Base-by-base conservation (phyloP, 768 basidiomycete species). In the Sporobolomyces roseus region DNA sequence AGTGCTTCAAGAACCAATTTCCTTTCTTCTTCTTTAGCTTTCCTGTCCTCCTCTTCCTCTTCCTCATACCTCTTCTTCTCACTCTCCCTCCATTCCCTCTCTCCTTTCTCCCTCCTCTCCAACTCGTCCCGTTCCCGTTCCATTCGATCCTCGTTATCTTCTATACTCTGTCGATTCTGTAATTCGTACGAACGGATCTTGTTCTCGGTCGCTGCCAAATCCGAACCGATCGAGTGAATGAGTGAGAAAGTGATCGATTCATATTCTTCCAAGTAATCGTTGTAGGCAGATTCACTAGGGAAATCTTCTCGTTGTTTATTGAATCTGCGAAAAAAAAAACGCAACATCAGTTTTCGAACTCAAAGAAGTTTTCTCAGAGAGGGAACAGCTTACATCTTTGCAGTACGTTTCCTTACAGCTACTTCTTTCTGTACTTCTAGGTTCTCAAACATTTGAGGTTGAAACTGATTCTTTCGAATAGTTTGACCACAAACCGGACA, bases 271-370 rank as follows among this genome's bases (percentile, higher is more conserved):
- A 99, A 84, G 77, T 98, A 98, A 77, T 98, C 89, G 75, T 99
- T 96, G 79, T 93, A 97, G 21, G 85, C 82, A 16, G 84, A 83
- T 48, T 90, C 81, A 77, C 88, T 86, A 0, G 80, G 79, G 77
- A 99, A 99, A 78, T 99, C 96, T 62, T 93, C 90, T 48, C 86
- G 81, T 35, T 88, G 84, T 79, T 97, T 97, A 79, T 98, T 98
- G 78, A 98, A 98, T 74, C 93, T 97, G 35, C 4, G 46, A 8
- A n/a, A 25, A n/a, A 3, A 19, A 41, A 3, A 35, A 49, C 38
- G 9, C 38, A 41, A 9, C 38, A 9, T 46, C 23, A 7, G 13
- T 46, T 13, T 13, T 6, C 13, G 12, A 7, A 46, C 45, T 6
- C 12, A 46, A 21, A 46, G 23, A 46, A 7, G 45, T 10, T 41